These are phyloP conservation scores for Sporisorium reilianum DNA, from an alignment of 1,284 basidiomycete genomes.

Conservation along the genomic window DNA sequence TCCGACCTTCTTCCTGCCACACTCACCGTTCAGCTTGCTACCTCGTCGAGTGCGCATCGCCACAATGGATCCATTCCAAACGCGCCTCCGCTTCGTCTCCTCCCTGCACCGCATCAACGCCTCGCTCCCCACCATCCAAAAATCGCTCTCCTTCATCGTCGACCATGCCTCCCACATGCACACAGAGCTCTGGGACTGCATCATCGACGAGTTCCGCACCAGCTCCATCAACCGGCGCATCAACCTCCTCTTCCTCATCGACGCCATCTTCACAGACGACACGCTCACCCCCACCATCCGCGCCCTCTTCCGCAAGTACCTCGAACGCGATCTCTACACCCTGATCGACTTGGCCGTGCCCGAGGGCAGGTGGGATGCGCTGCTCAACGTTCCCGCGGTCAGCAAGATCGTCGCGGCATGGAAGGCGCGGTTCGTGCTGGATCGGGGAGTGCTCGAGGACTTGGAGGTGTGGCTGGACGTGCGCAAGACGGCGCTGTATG, in stretches of 20 bases:
- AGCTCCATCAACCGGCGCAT: conserved; percentile 89
- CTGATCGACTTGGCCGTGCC: conserved; percentile 44
- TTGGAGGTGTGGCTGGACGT: conserved; percentile 22
- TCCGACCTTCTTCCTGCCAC: neutral
- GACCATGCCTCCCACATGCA: conserved; percentile 81
- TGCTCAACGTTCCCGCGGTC: conserved; percentile 37
- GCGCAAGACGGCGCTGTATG: conserved; percentile 19
- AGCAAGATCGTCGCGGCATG: conserved; percentile 32
- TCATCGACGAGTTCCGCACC: conserved; percentile 85
- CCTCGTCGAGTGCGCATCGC: neutral
- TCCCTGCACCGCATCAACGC: conserved; percentile 65
- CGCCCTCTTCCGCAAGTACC: conserved; percentile 15
- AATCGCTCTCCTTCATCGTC: conserved; percentile 85
- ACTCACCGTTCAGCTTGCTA: too few species aligned
- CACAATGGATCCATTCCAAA: conserved; percentile 62
- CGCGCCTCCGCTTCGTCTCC: conserved; percentile 66
- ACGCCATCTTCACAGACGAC: conserved; percentile 74
- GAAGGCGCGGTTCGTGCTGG: conserved; percentile 24
- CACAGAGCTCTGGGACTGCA: conserved; percentile 94
- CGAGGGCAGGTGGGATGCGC: conserved; percentile 34
- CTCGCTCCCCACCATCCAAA: conserved; percentile 87
- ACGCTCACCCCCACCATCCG: conserved; percentile 30
- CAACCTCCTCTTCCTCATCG: conserved; percentile 91
- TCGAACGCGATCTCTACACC: conserved; percentile 34
- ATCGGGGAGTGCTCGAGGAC: conserved; percentile 10